Evolutionary conservation across 2,329 filamentous ascomycete species (phyloP).

Genomic region (Hypoxylon sp.): DNA sequence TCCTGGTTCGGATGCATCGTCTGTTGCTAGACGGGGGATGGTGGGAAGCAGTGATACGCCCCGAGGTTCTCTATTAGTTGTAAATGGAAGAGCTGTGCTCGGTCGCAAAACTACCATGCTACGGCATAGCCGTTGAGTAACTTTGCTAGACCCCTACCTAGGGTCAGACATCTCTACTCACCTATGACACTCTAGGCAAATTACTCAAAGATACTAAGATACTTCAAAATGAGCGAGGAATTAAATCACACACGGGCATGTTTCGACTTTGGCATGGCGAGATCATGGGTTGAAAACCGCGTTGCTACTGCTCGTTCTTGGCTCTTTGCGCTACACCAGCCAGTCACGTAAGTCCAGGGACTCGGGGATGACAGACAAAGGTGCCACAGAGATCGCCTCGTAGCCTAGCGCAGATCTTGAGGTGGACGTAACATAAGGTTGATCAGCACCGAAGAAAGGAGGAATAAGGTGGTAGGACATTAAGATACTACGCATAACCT

Average conservation of each 20-base stretch:
- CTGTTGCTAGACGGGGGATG: slow-evolving; percentile 12
- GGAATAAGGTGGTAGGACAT: slow-evolving; percentile 31
- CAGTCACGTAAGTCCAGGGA: slow-evolving; percentile 3
- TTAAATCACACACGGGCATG: slow-evolving; percentile 2
- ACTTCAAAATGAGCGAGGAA: slow-evolving; percentile 6
- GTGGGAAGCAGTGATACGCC: slow-evolving; percentile 26
- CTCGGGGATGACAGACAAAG: slow-evolving; percentile 20
- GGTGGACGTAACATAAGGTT: slow-evolving; percentile 31
- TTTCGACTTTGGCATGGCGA: slow-evolving; percentile 12
- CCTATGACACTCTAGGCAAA: slow-evolving; percentile 6
- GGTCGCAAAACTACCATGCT: slow-evolving; percentile 20
- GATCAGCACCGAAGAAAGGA: slow-evolving; percentile 23
- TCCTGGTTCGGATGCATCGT: slow-evolving; percentile 19
- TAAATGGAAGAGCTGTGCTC: slow-evolving; percentile 28
- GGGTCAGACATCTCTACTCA: slow-evolving; percentile 5
- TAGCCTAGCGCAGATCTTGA: slow-evolving; percentile 42
- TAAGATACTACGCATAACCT: slow-evolving; percentile 23
- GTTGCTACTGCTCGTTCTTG: slow-evolving; percentile 5
- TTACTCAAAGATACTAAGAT: slow-evolving; percentile 15
- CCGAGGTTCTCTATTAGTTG: slow-evolving; percentile 21
- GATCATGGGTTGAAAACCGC: slow-evolving; percentile 10
- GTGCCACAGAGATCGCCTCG: slow-evolving; percentile 42
- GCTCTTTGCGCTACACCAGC: slow-evolving; percentile 2
- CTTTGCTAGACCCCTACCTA: slow-evolving; percentile 10
- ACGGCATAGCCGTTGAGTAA: slow-evolving; percentile 36